These are phyloP conservation scores for Carpinus viminea DNA, from an alignment of 306 rosid species.

Conservation along the genomic window DNA sequence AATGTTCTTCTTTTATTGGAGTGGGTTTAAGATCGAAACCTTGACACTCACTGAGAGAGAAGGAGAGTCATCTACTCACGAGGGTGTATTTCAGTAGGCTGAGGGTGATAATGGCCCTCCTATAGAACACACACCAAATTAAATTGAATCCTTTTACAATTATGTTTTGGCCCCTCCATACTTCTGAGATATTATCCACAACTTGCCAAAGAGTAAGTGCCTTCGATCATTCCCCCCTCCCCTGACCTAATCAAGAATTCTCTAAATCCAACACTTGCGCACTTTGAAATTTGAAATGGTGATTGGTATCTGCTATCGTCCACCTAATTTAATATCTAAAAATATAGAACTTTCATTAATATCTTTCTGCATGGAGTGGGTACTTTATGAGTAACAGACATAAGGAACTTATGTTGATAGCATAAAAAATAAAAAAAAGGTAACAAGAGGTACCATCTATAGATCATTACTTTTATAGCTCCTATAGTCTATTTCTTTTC, in stretches of 20 bases:
- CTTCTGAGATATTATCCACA: neutral
- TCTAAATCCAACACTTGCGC: no score
- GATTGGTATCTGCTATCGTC: neutral
- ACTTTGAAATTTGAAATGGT: neutral
- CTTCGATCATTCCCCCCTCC: neutral
- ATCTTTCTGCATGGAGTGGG: neutral
- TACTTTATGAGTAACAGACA: neutral
- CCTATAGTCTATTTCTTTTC: neutral
- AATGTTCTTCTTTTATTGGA: neutral
- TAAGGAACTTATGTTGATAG: neutral
- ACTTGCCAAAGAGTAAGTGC: neutral
- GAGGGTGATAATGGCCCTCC: neutral
- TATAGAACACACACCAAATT: neutral
- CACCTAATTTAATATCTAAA: neutral
- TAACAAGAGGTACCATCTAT: neutral
- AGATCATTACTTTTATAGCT: neutral
- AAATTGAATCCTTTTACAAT: neutral
- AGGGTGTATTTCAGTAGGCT: neutral
- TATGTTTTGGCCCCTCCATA: neutral
- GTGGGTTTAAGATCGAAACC: neutral
- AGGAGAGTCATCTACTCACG: neutral
- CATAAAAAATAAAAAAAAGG: neutral
- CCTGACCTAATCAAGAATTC: no score
- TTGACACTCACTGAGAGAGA: neutral
- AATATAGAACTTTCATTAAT: neutral